phyloP scores from a whole-genome alignment of 495 filamentous ascomycete genomes.

The Letharia lupina region DNA sequence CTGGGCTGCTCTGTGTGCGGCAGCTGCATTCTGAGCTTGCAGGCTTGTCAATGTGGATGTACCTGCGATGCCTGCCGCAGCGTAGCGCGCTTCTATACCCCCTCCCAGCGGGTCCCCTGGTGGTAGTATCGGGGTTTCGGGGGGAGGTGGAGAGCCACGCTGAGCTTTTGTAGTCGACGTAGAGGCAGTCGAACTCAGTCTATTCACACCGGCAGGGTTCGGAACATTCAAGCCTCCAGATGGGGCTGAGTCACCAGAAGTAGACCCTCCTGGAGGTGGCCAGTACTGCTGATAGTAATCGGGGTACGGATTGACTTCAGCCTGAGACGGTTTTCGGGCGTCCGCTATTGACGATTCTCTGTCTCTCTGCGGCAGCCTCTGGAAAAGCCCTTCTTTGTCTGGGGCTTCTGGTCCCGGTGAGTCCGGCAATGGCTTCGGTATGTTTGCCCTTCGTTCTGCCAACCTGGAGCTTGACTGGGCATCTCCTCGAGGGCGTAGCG shows the following conservation, averaged over 20 bases:
- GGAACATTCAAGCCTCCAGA: conserved; percentile 36
- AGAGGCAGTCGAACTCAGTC: conserved; percentile 79
- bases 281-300: conserved; percentile 61
- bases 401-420: conserved; percentile 64
- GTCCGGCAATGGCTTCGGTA: conserved; percentile 68
- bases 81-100: conserved; percentile 83
- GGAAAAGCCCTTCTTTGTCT: conserved; percentile 63
- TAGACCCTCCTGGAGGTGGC: conserved; percentile 44
- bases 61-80: conserved; percentile 79
- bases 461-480: conserved; percentile 43
- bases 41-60: conserved; percentile 69
- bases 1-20: conserved; percentile 64
- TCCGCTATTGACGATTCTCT: conserved; percentile 20
- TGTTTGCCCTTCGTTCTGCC: conserved; percentile 64
- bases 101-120: conserved; percentile 60
- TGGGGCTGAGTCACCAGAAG: conserved; percentile 21
- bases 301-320: conserved; percentile 38
- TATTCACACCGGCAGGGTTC: conserved; percentile 53
- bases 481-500: conserved; percentile 41
- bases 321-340: conserved; percentile 8
- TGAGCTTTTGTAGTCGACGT: conserved; percentile 88
- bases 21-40: conserved; percentile 76
- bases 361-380: conserved; percentile 40
- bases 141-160: conserved; percentile 87
- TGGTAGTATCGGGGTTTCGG: conserved; percentile 83